Evolutionary conservation across 805 yeast species (phyloP).

Genomic region (Nakazawaea anatomiae): DNA sequence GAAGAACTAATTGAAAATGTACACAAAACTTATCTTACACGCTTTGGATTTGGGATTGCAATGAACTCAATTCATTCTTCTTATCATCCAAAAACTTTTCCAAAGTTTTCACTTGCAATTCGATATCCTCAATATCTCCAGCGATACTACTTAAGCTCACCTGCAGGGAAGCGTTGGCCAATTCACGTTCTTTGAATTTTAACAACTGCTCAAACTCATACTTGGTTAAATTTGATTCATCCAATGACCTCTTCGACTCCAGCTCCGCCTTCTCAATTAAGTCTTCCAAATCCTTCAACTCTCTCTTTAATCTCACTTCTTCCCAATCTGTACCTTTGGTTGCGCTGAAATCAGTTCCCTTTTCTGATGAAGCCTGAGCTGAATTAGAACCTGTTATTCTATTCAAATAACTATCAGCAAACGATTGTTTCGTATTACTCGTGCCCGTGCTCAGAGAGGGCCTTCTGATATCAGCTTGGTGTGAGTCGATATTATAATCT

Average conservation of each 20-base stretch:
- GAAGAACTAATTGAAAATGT: too few relatives aligned
- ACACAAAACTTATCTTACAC: neutral
- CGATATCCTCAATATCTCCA: conserved; percentile 62
- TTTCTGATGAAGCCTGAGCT: conserved; percentile 21
- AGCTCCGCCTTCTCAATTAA: conserved; percentile 52
- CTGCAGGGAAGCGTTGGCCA: conserved; percentile 31
- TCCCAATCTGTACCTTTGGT: conserved; percentile 90
- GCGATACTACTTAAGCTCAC: conserved; percentile 46
- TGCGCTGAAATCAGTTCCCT: conserved; percentile 59
- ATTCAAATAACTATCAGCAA: conserved; percentile 50
- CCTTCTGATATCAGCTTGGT: conserved; percentile 34
- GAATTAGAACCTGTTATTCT: conserved; percentile 38
- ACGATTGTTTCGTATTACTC: conserved; percentile 26
- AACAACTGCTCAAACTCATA: conserved; percentile 79
- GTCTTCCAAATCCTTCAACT: conserved; percentile 69
- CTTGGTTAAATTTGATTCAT: conserved; percentile 26
- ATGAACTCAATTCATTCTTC: conserved; percentile 49
- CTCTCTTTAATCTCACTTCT: conserved; percentile 75
- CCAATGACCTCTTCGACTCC: conserved; percentile 27
- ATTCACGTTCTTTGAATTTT: conserved; percentile 65
- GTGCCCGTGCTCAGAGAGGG: conserved; percentile 11
- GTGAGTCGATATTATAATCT: conserved; percentile 56
- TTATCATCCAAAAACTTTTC: conserved; percentile 62
- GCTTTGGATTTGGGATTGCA: conserved; percentile 36
- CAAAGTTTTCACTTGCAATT: conserved; percentile 68